Base-by-base conservation (phyloP, 305 asterid genomes). In the Ilex paraguariensis region DNA sequence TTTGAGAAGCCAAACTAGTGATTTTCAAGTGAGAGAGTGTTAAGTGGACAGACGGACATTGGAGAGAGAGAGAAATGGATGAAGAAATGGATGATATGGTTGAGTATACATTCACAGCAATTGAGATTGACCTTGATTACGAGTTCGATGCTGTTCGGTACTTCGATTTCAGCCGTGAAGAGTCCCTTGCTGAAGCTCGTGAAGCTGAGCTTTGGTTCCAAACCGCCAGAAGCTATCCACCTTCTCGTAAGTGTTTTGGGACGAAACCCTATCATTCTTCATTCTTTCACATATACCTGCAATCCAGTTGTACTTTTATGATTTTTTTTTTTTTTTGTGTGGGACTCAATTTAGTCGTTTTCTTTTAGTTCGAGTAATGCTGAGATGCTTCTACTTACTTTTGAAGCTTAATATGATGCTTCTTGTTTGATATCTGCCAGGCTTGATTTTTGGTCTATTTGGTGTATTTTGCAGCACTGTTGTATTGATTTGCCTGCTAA, bases 121-220 rank as follows among this genome's bases (percentile, higher is more conserved):
- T 77, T 64, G 96, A 93, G 76, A 74, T 93, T 79, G 99, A 93
- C 69, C 78, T 87, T 15, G 95, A 93, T 68, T 93, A 93, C 65
- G 99, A 93, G 80, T 93, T 81, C 66, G 97, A 93, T 69, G 96
- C 99, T 5, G 83, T 79, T 48, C 82, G 89, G 17, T 90, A 74
- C 78, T 93, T 87, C 67, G 92, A 90, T 65, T 93, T 93, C 70
- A 59, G 71, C 57, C 77, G 71, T 56, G 78, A 69, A 12, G 96
- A 90, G 86, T 72, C 94, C 46, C 65, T 75, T 7, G 65, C 71
- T 3, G 88, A 84, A 76, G 83, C 85, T 57, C 75, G 67, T 66
- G 69, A 32, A 50, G 94, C 96, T 32, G 95, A 93, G 68, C 67
- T 60, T 71, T 93, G 99, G 99, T 93, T 93, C 73, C 75, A 77